These are phyloP conservation scores for Blastomyces percursus DNA, from an alignment of 2,329 filamentous ascomycete genomes.

Conservation along the genomic window DNA sequence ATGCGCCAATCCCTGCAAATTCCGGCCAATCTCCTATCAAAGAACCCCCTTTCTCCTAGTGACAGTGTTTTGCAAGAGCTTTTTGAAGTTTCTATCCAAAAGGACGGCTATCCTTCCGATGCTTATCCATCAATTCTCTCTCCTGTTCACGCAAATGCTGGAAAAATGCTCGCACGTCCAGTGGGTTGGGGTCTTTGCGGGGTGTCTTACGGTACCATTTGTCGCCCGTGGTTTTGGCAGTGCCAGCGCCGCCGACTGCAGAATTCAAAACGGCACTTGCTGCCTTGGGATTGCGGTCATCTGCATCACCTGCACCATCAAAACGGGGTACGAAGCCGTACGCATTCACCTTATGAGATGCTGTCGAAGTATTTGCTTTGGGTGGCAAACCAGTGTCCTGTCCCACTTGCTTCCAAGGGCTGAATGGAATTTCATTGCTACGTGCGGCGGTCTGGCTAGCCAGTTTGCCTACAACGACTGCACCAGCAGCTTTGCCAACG, in stretches of 20 bases:
- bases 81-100: constrained; percentile 6
- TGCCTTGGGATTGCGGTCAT: background rate
- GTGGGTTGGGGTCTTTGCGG: constrained; percentile 14
- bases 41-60: background rate
- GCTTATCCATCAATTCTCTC: constrained; percentile 15
- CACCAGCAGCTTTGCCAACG: background rate
- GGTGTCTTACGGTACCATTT: constrained; percentile 12
- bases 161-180: constrained; percentile 19
- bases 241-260: background rate
- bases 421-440: constrained; percentile 15
- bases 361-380: constrained; percentile 21
- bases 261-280: background rate
- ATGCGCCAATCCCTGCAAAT: background rate
- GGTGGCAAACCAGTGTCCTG: constrained; percentile 14
- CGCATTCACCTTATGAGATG: constrained; percentile 22
- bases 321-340: constrained; percentile 23
- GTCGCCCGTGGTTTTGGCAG: background rate
- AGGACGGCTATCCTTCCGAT: constrained; percentile 10
- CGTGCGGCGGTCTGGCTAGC: background rate
- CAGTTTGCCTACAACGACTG: background rate
- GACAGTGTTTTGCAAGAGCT: background rate
- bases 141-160: constrained; percentile 19
- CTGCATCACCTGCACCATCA: constrained; percentile 20
- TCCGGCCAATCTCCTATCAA: background rate
- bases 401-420: constrained; percentile 17